Conservation (phyloP, 1,284 basidiomycete genomes). For the Inonotus hispidus region DNA sequence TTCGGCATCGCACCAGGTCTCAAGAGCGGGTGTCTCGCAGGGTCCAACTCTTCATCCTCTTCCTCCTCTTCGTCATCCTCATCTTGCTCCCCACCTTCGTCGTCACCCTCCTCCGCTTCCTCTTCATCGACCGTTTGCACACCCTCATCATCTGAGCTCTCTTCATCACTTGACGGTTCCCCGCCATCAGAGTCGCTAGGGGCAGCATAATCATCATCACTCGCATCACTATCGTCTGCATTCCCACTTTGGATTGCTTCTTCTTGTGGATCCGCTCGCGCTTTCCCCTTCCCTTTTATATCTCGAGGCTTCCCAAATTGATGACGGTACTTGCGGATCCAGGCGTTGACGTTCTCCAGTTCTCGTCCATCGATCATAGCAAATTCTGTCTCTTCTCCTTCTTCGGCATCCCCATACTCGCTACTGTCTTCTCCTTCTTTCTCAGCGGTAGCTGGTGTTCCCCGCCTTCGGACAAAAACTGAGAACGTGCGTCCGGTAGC, state of each 20-base stretch:
- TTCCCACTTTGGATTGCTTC: slow-evolving; percentile 19
- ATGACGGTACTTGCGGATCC: slow-evolving; percentile 52
- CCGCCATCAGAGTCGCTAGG: slow-evolving; percentile 22
- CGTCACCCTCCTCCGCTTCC: slow-evolving; percentile 21
- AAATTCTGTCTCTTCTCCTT: slow-evolving; percentile 57
- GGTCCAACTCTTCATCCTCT: slow-evolving; percentile 34
- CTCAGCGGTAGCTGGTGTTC: neutral
- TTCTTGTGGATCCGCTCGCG: slow-evolving; percentile 16
- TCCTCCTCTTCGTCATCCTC: slow-evolving; percentile 21
- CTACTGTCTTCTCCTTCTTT: slow-evolving; percentile 26
- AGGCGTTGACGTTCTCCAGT: slow-evolving; percentile 55
- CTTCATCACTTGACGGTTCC: slow-evolving; percentile 18
- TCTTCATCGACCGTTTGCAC: slow-evolving; percentile 7
- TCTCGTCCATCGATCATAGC: slow-evolving; percentile 66
- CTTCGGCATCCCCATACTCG: slow-evolving; percentile 31
- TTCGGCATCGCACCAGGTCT: slow-evolving; percentile 60
- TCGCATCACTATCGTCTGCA: slow-evolving; percentile 22
- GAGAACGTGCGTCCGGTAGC: slow-evolving; percentile 65
- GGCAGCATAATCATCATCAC: slow-evolving; percentile 19
- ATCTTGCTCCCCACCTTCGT: slow-evolving; percentile 23
- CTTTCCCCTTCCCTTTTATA: slow-evolving; percentile 17
- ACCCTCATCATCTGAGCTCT: slow-evolving; percentile 11
- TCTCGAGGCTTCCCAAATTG: slow-evolving; percentile 47
- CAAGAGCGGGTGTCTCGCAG: slow-evolving; percentile 55
- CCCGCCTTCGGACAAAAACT: slow-evolving; percentile 45